phyloP scores from a whole-genome alignment of 768 basidiomycete species.

The Lyophyllum semitale region DNA sequence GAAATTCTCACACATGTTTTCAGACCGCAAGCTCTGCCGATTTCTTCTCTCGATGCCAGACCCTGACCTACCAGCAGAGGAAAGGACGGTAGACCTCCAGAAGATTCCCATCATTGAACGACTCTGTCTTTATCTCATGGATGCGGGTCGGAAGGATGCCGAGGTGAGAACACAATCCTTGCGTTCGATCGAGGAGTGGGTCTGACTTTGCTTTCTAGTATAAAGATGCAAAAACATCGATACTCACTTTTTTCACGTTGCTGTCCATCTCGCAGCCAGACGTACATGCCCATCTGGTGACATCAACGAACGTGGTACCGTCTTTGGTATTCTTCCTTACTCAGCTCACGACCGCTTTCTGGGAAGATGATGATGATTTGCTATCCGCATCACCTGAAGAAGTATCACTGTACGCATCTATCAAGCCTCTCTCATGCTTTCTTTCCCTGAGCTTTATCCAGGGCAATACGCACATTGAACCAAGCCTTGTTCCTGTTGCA shows the following conservation, averaged over 20 bases:
- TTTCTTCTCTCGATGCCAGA: constrained; percentile 42
- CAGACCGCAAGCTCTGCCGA: constrained; percentile 45
- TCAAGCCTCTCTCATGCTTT: neutral
- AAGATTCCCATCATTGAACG: constrained; percentile 48
- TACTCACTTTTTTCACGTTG: constrained; percentile 43
- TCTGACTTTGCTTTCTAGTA: constrained; percentile 3
- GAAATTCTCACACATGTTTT: constrained; percentile 2
- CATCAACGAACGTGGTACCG: constrained; percentile 61
- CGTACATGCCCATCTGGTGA: constrained; percentile 34
- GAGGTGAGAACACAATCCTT: constrained; percentile 35
- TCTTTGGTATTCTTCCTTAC: constrained; percentile 61
- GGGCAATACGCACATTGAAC: constrained; percentile 50
- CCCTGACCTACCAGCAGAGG: constrained; percentile 18
- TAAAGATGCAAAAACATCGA: constrained; percentile 32
- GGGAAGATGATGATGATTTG: constrained; percentile 61
- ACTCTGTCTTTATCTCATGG: constrained; percentile 49
- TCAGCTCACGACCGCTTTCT: constrained; percentile 55
- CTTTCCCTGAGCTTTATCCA: constrained; percentile 25
- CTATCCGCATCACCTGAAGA: constrained; percentile 32
- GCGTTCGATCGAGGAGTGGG: neutral
- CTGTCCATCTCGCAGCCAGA: constrained; percentile 42
- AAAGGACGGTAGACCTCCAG: constrained; percentile 23
- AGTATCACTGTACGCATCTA: constrained; percentile 36
- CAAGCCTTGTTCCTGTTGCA: constrained; percentile 64
- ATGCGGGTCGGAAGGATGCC: constrained; percentile 36